Conservation (phyloP, 1,139 yeast species). For the Diutina scorzettiae region DNA sequence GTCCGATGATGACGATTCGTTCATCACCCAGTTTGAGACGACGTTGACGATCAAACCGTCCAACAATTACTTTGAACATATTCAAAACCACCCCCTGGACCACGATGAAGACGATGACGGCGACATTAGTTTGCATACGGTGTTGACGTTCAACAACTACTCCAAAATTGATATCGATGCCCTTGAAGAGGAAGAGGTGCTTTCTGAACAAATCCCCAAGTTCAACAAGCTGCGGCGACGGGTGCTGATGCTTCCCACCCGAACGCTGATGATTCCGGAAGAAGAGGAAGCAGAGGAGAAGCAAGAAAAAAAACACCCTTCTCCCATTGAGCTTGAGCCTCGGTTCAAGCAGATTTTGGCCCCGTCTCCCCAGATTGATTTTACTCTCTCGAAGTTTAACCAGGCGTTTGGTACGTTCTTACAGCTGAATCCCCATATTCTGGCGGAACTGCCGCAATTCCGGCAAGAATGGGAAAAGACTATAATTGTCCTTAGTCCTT, state of each 20-base stretch:
- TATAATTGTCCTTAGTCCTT: conserved; percentile 44
- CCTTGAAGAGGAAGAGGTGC: conserved; percentile 22
- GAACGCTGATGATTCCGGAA: background rate
- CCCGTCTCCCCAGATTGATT: background rate
- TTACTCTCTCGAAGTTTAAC: conserved; percentile 12
- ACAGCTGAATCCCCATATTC: conserved; percentile 43
- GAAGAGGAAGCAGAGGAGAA: background rate
- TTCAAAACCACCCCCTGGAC: background rate
- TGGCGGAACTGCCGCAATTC: conserved; percentile 36
- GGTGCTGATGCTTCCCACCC: conserved; percentile 4
- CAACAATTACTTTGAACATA: conserved; percentile 11
- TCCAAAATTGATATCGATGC: conserved; percentile 22
- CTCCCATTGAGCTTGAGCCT: background rate
- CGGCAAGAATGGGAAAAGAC: conserved; percentile 36
- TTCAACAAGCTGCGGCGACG: conserved; percentile 11
- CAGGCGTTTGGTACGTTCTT: conserved; percentile 36
- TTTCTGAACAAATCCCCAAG: conserved; percentile 26
- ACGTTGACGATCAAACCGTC: conserved; percentile 17
- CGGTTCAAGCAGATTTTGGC: background rate
- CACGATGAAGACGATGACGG: conserved; percentile 17
- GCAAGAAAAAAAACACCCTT: background rate
- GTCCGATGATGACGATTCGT: conserved; percentile 31
- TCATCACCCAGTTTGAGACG: conserved; percentile 37
- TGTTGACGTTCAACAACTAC: conserved; percentile 11
- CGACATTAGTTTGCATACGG: conserved; percentile 5